phyloP scores from a whole-genome alignment of 1,284 basidiomycete genomes.

The Exobasidium rhododendri region DNA sequence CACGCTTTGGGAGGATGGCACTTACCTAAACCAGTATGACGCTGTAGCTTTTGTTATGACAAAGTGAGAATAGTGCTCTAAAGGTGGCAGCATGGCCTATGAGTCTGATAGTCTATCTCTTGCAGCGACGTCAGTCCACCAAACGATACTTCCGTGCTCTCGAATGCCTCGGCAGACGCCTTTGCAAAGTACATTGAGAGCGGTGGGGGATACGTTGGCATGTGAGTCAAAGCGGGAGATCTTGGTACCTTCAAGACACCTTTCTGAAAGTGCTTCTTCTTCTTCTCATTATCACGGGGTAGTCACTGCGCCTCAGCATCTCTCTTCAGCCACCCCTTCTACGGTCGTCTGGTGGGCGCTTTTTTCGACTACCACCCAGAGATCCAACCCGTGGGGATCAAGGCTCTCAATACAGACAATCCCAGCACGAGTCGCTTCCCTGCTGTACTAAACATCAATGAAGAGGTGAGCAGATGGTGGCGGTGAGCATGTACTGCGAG shows the following conservation, averaged over 20 bases:
- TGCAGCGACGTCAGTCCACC: slow-evolving; percentile 63
- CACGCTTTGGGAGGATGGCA: slow-evolving; percentile 24
- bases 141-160: slow-evolving; percentile 61
- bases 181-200: slow-evolving; percentile 67
- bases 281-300: too few species aligned
- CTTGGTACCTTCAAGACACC: too few species aligned
- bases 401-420: slow-evolving; percentile 19
- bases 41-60: slow-evolving; percentile 64
- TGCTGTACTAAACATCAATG: slow-evolving; percentile 23
- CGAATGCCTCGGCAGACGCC: slow-evolving; percentile 63
- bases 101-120: slow-evolving; percentile 23
- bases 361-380: slow-evolving; percentile 73
- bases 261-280: too few species aligned
- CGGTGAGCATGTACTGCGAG: too few species aligned
- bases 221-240: too few species aligned
- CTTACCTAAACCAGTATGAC: slow-evolving; percentile 28
- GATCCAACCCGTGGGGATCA: slow-evolving; percentile 60
- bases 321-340: slow-evolving; percentile 67
- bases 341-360: slow-evolving; percentile 61
- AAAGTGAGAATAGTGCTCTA: slow-evolving; percentile 2
- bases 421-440: slow-evolving; percentile 31
- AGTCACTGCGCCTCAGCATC: slow-evolving; percentile 68
- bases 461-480: slow-evolving; percentile 23
- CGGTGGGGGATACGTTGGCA: slow-evolving; percentile 69
- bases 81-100: not conserved